Percentiles rank a stretch among this genome's conserved stretches.
These are phyloP conservation scores for Darksidea phi DNA, from an alignment of 495 filamentous ascomycete species.

Conservation along the genomic window DNA sequence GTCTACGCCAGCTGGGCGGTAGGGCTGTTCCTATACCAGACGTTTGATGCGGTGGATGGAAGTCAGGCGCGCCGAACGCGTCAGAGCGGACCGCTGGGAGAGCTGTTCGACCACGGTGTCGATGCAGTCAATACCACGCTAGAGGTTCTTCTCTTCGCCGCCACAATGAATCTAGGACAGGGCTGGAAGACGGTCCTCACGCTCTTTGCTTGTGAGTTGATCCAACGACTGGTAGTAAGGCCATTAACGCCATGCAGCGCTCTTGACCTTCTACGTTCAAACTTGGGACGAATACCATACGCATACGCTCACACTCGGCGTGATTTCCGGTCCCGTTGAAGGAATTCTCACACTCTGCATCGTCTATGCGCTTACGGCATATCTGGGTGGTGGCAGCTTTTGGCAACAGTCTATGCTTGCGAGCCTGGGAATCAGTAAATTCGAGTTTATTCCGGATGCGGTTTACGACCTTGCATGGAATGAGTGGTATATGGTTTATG, in stretches of 20 bases:
- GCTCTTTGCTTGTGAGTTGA: constrained; percentile 72
- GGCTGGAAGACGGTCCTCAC: constrained; percentile 83
- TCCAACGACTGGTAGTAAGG: not conserved
- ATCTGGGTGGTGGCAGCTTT: constrained; percentile 82
- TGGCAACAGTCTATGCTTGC: constrained; percentile 82
- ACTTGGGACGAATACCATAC: constrained; percentile 99
- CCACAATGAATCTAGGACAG: constrained; percentile 87
- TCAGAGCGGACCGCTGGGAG: constrained; percentile 90
- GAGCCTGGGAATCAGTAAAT: constrained; percentile 65
- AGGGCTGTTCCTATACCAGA: constrained; percentile 94
- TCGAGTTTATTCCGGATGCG: constrained; percentile 60
- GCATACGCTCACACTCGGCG: constrained; percentile 84
- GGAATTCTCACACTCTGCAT: constrained; percentile 80
- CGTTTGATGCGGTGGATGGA: constrained; percentile 95
- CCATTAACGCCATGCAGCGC: constrained; percentile 50
- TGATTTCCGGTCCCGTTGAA: constrained; percentile 94
- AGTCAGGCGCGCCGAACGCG: constrained; percentile 88
- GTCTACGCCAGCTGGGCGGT: constrained; percentile 89
- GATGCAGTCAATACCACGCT: constrained; percentile 95
- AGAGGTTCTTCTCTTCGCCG: constrained; percentile 87
- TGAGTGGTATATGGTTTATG: constrained; percentile 93
- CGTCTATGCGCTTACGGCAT: constrained; percentile 82
- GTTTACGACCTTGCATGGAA: constrained; percentile 80
- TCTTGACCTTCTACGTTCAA: constrained; percentile 93
- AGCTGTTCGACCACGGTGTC: constrained; percentile 98